Base-by-base conservation (phyloP, 2,329 filamentous ascomycete genomes). In the Zymoseptoria ardabiliae region DNA sequence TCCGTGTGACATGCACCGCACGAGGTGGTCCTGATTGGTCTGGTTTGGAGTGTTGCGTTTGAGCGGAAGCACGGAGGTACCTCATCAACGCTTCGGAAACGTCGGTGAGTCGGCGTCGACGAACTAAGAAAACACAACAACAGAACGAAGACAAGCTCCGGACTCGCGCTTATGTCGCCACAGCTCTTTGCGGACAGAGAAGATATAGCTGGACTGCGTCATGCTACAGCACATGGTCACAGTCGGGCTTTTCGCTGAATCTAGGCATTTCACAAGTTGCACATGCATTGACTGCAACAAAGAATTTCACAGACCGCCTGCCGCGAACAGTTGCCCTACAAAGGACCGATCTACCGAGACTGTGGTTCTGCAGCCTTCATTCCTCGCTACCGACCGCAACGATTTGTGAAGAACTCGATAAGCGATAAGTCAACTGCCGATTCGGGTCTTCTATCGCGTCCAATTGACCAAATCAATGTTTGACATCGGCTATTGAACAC, bases 301-400 rank as follows among this genome's bases (percentile, higher is more conserved):
- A 45, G 35, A 17, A 7, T 17, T 17, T 45, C 13, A 13, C 35
- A 45, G 60, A 64, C 25, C 8, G 28, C 19, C 50, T 58, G 57
- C 63, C 56, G 67, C 60, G 65, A 65, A 55, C 67, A 61, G 66
- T 59, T 56, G 45, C 58, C 55, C 22, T 41, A 65, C 63, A 66
- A 66, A 66, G 62, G 50, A 54, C 5, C 49, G 22, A 22, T 50
- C 54, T 50, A 57, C 63, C 63, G 55, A 52, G 20, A 53, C 58
- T 23, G 56, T 51, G 67, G 60, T 50, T 7, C 52, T 25, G 55
- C 62, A 63, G 35, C 56, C 61, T 59, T 62, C 63, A 63, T 61
- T 62, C 54, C 60, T 70, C 67, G 63, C 62, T 67, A 69, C 63
- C 65, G 56, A 66, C 59, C 66, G 63, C 60, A 62, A 61, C 57